phyloP scores from a whole-genome alignment of 2,329 filamentous ascomycete genomes.

The Aspergillus ruber region DNA sequence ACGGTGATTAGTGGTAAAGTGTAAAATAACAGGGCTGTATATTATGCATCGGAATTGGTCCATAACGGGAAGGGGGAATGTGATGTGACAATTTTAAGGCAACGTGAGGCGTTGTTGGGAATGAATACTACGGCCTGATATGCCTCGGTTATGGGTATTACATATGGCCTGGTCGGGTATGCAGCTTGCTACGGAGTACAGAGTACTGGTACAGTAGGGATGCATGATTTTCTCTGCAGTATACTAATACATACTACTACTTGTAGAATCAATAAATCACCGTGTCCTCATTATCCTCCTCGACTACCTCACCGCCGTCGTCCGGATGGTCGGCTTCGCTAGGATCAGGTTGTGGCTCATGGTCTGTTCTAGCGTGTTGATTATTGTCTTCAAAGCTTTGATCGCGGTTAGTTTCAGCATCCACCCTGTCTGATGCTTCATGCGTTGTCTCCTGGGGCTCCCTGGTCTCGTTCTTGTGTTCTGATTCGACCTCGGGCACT shows the following conservation, averaged over 20 bases:
- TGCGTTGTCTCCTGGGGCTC: constrained; percentile 36
- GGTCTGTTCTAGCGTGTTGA: constrained; percentile 20
- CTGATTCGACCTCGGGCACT: constrained; percentile 5
- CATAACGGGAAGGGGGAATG: neutral
- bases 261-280: constrained; percentile 65
- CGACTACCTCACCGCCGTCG: constrained; percentile 68
- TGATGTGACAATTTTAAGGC: neutral
- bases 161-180: neutral
- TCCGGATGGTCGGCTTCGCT: constrained; percentile 50
- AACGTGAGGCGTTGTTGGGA: neutral
- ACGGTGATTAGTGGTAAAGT: no score
- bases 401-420: constrained; percentile 15
- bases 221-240: neutral
- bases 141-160: constrained; percentile 7
- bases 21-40: no score
- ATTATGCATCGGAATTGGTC: no score
- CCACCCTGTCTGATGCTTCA: constrained; percentile 34
- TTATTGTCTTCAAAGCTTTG: constrained; percentile 5
- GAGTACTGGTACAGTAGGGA: neutral
- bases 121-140: neutral
- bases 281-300: constrained; percentile 81
- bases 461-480: constrained; percentile 7
- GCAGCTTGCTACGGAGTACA: no score
- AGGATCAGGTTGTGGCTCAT: constrained; percentile 24
- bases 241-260: neutral